Base-by-base conservation (phyloP, 352 stramenopile genomes). In the Globisporangium carolinianum region DNA sequence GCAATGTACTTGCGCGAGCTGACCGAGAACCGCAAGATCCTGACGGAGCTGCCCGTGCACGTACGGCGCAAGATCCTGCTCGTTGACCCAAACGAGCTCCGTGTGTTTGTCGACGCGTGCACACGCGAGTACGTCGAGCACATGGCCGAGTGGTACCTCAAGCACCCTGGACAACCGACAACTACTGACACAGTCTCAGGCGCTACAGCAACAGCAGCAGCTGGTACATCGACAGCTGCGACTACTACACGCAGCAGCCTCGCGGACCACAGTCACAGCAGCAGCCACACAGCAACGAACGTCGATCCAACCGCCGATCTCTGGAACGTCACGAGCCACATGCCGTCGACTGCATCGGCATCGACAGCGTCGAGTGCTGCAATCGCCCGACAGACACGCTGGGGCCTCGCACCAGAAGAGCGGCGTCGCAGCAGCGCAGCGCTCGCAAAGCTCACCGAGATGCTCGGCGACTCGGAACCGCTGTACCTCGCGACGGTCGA, bases 61-160 rank as follows among this genome's bases (percentile, higher is more conserved):
- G 86, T 95, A 53, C 74, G 78, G 9, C 83, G 83, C 50, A 93
- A 91, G 67, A 91, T 93, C 60, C 69, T 91, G 55, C 74, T 82
- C 47, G 81, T 93, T 24, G 81, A 93, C 55, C 67, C 58, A 24
- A 65, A 76, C 46, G 81, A 91, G 55, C 74, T 91, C 8, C 76
- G 83, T 53, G 70, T 85, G 4, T 75, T 91, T 54, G 83, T 93
- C 15, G 80, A 90, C 50, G 66, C 87, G 45, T 91, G 78, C 60
- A 89, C 76, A 15, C 73, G 79, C 36, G 80, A 88, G 35, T 93
- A 93, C 67, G 65, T 91, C 15, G 66, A 74, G 15, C 71, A 85
- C 24, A 78, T 84, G 39, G 57, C 86, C 42, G 71, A 78, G 18
- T 92, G 79, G 80, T 91, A 89, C 65, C 56, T 78, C 1, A 72